Evolutionary conservation across 1,139 yeast species (phyloP), one percentile per base, ranked within the genome.

Genomic region (Lodderomyces theae): DNA sequence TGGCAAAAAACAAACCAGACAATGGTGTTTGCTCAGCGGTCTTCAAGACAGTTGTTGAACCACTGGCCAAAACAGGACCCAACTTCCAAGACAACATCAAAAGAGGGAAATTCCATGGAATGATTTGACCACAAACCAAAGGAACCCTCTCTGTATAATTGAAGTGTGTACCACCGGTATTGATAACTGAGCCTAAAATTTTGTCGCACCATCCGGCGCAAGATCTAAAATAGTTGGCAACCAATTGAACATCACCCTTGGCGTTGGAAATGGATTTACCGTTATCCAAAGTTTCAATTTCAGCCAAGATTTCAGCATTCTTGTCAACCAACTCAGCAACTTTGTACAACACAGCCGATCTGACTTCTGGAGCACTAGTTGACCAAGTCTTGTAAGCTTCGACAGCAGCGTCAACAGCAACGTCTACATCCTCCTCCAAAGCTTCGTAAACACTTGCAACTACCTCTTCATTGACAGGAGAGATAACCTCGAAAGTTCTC

Each of bases 71-170:
- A 42, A 90, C 92, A 40, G 95, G 95, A 45, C 86, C 92, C 47
- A 86, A 69, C 68, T 86, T 86, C 95, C 95, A 86, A 13, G 89
- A 66, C 69, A 84, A 80, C 88, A 86, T 83, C 61, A 85, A 70
- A 50, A 86, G 66, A 51, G 95, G 95, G 80, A 85, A 86, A 65
- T 86, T 86, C 95, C 95, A 86, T 52, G 95, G 94, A 53, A 86
- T 82, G 51, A 84, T 81, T 61, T 82, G 86, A 45, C 90, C 92
- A 64, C 87, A 82, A 37, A 84, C 90, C 51, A 84, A 60, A 46
- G 92, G 88, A 64, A 83, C 89, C 52, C 64, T 64, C 56, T 70
- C 64, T 44, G 71, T 67, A 65, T 79, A 85, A 50, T 79, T 81
- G 54, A 85, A 72, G 54, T 80, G 80, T 35, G 70, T 58, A 38